Conservation (phyloP, 495 filamentous ascomycete genomes). For the Xylaria bambusicola region DNA sequence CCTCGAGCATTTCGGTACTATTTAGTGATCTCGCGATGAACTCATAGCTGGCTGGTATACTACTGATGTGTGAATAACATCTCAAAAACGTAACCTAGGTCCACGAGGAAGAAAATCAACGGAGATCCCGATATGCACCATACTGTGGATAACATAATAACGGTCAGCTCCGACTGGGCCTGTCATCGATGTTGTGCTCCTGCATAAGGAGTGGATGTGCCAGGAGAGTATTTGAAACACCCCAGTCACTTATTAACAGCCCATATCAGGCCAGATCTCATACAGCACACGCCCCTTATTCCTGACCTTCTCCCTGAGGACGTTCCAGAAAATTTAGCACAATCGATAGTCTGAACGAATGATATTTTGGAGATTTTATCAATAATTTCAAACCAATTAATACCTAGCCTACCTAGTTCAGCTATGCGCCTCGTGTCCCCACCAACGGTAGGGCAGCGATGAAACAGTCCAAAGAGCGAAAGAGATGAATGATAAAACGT, state of each 20-base stretch:
- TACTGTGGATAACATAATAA: conserved; percentile 1
- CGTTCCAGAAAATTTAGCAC: conserved; percentile 3
- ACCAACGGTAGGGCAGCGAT: too few relatives aligned
- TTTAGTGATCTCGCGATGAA: neutral
- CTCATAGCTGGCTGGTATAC: neutral
- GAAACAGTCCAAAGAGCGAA: too few relatives aligned
- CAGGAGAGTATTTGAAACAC: conserved; percentile 28
- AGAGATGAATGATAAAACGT: too few relatives aligned
- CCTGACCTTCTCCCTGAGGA: neutral
- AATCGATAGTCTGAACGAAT: too few relatives aligned
- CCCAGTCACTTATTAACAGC: conserved; percentile 31
- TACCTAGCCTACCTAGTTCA: too few relatives aligned
- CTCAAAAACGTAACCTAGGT: neutral
- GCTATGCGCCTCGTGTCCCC: too few relatives aligned
- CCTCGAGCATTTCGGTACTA: conserved; percentile 25
- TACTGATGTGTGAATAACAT: neutral
- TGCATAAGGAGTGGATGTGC: conserved; percentile 11
- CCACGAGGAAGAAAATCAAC: conserved; percentile 3
- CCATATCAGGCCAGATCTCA: conserved; percentile 32
- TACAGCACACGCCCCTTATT: neutral
- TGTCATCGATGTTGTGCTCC: conserved; percentile 26
- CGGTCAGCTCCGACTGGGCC: conserved; percentile 17
- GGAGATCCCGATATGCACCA: conserved; percentile 27
- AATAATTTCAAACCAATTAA: too few relatives aligned
- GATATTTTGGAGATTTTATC: too few relatives aligned